A percentile compares a stretch with the other conserved stretches of the same genome.
phyloP scores from a whole-genome alignment of 352 stramenopile species.

The Pythium dissimile region DNA sequence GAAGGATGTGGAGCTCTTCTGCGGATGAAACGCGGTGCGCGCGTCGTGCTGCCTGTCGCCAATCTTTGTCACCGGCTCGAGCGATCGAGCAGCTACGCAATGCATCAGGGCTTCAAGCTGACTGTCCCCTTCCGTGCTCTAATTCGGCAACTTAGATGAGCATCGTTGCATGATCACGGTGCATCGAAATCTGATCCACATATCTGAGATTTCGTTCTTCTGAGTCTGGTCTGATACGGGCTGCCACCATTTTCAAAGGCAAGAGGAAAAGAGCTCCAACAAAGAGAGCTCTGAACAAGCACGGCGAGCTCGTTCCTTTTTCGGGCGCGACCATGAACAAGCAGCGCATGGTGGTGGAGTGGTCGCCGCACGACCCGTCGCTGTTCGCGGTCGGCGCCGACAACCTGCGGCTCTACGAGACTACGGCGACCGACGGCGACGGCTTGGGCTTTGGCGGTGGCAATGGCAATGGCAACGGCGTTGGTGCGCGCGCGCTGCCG shows the following conservation, averaged over 20 bases:
- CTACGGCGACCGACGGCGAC: constrained; percentile 19
- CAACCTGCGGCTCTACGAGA: constrained; percentile 83
- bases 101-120: constrained; percentile 6
- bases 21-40: no score
- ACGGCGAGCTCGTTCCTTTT: no score
- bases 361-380: constrained; percentile 78
- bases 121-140: not conserved
- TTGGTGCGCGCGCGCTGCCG: not conserved
- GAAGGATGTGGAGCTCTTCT: no score
- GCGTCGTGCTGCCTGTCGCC: no score
- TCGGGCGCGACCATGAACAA: constrained; percentile 67
- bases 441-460: constrained; percentile 13
- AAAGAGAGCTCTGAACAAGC: no score
- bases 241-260: no score
- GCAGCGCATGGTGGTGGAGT: constrained; percentile 73
- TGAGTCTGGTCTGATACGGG: constrained; percentile 2
- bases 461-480: not conserved
- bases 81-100: constrained; percentile 8
- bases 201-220: not conserved
- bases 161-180: constrained; percentile 5
- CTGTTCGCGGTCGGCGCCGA: constrained; percentile 81
- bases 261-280: no score
- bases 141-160: not conserved
- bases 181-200: constrained; percentile 2
- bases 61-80: constrained; percentile 21